These are phyloP conservation scores for Plenodomus tracheiphilus DNA, from an alignment of 2,329 filamentous ascomycete species.

Conservation along the genomic window DNA sequence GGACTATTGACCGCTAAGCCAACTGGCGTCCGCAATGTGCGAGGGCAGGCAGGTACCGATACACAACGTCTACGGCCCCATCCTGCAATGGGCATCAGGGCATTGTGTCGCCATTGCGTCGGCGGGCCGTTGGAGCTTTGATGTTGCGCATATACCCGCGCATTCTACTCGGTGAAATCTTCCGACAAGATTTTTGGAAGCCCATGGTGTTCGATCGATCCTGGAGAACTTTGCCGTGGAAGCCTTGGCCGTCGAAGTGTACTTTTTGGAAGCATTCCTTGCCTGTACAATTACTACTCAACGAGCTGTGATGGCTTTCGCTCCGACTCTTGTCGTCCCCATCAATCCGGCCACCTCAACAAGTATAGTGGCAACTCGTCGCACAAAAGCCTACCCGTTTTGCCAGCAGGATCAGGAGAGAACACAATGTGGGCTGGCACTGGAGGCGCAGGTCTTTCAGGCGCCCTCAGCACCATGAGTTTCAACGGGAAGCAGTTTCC, in stretches of 20 bases:
- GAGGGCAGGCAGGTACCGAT: slow-evolving; percentile 9
- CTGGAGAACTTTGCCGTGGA: not conserved
- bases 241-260: not conserved
- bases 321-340: not conserved
- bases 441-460: not conserved
- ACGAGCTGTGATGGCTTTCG: not conserved
- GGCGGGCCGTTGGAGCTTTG: slow-evolving; percentile 4
- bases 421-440: not conserved
- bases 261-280: not conserved
- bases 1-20: not conserved
- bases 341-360: not conserved
- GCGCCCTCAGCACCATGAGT: slow-evolving; percentile 2
- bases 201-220: not conserved
- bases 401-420: slow-evolving; percentile 1
- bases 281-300: no score
- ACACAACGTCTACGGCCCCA: slow-evolving; percentile 2
- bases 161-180: not conserved
- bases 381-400: slow-evolving; percentile 2
- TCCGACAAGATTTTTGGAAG: not conserved
- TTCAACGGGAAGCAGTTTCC: slow-evolving; percentile 10
- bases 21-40: slow-evolving; percentile 1
- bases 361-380: slow-evolving; percentile 2
- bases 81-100: slow-evolving; percentile 1
- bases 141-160: slow-evolving; percentile 4
- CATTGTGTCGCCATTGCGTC: slow-evolving; percentile 4